These are phyloP conservation scores for Pseudocercospora eumusae DNA, from an alignment of 2,329 filamentous ascomycete genomes.

Conservation along the genomic window DNA sequence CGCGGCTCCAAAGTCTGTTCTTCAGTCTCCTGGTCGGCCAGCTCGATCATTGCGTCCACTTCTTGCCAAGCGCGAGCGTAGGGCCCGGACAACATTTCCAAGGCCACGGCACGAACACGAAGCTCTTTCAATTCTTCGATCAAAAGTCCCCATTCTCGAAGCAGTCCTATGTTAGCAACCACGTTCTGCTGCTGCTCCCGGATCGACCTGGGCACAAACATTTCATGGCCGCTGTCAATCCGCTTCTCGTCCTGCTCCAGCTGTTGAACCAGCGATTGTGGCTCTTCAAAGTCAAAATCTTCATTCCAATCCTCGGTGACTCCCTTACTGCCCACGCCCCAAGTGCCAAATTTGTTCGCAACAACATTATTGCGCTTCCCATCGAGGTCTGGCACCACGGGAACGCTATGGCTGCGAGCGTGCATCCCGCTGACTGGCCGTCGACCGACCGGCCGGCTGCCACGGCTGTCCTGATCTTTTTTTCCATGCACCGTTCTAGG, in stretches of 20 bases:
- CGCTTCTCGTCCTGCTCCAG: conserved; percentile 42
- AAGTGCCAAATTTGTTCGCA: conserved; percentile 75
- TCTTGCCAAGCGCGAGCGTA: conserved; percentile 70
- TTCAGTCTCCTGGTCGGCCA: conserved; percentile 69
- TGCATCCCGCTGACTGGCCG: conserved; percentile 70
- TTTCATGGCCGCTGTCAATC: conserved; percentile 51
- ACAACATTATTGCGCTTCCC: conserved; percentile 57
- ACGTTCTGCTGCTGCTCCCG: conserved; percentile 80
- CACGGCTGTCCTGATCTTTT: conserved; percentile 68
- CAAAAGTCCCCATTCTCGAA: conserved; percentile 75
- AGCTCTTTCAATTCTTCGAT: conserved; percentile 82
- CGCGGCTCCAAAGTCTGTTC: conserved; percentile 54
- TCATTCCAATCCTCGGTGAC: conserved; percentile 88
- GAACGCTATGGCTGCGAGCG: conserved; percentile 78
- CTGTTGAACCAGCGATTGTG: conserved; percentile 41
- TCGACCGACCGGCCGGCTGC: conserved; percentile 67
- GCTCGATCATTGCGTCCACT: conserved; percentile 81
- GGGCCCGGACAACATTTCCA: conserved; percentile 64
- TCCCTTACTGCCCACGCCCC: conserved; percentile 76
- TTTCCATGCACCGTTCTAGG: conserved; percentile 77
- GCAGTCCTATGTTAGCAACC: conserved; percentile 78
- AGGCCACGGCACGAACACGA: conserved; percentile 67
- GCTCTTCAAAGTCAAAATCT: conserved; percentile 75
- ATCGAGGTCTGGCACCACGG: conserved; percentile 63
- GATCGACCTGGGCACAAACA: conserved; percentile 78